Conservation (phyloP, 2,329 filamentous ascomycete genomes). For the Fusarium transvaalense region DNA sequence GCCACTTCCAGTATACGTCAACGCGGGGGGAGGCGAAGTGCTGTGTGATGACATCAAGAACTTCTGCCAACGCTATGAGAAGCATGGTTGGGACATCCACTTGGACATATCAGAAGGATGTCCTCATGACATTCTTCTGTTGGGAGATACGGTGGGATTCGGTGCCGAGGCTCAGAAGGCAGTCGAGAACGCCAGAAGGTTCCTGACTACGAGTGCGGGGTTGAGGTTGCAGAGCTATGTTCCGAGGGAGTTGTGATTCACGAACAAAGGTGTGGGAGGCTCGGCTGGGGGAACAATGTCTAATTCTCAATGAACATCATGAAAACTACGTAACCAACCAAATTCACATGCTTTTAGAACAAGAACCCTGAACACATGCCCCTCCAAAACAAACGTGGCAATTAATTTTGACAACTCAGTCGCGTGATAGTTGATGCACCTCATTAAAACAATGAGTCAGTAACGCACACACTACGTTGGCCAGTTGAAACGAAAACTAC, state of each 20-base stretch:
- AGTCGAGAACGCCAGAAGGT: conserved; percentile 27
- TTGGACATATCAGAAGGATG: conserved; percentile 33
- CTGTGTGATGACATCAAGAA: conserved; percentile 36
- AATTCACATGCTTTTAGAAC: conserved; percentile 24
- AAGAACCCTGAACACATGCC: not conserved
- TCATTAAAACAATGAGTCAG: not conserved
- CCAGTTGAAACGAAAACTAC: not conserved
- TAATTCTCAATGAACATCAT: not conserved
- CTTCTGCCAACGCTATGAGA: conserved; percentile 31
- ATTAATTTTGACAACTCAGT: conserved; percentile 23
- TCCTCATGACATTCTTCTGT: conserved; percentile 39
- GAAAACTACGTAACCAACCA: not conserved
- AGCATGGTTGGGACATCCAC: conserved; percentile 31
- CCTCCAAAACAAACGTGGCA: not conserved
- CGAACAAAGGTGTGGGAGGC: too few relatives aligned
- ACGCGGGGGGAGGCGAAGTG: conserved; percentile 33
- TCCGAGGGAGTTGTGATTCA: not conserved
- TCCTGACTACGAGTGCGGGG: conserved; percentile 21
- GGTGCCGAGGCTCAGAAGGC: conserved; percentile 35
- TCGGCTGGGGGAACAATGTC: not conserved
- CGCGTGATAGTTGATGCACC: conserved; percentile 16
- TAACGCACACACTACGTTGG: not conserved
- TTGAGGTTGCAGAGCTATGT: conserved; percentile 11
- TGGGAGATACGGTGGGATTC: conserved; percentile 35
- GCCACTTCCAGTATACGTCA: conserved; percentile 32